A percentile compares a stretch with the other conserved stretches of the same genome.
phyloP scores from a whole-genome alignment of 2,329 filamentous ascomycete genomes.

The Pseudogymnoascus sp. region DNA sequence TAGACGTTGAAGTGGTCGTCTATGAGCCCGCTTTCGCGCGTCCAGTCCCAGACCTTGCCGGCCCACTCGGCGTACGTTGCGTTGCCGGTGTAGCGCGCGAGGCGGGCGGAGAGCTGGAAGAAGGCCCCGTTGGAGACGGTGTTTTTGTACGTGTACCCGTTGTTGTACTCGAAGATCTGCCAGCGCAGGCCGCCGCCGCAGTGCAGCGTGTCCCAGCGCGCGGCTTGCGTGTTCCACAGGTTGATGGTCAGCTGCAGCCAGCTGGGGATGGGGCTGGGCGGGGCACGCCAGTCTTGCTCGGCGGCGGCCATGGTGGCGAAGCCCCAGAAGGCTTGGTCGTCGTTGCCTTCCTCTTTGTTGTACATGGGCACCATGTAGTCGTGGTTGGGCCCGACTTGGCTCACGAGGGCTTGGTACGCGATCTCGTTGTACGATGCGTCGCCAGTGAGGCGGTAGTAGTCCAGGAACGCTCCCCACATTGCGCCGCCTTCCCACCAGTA shows the following conservation, averaged over 20 bases:
- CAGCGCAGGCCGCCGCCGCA: slow-evolving; percentile 70
- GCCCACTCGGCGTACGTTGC: slow-evolving; percentile 61
- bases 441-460: slow-evolving; percentile 60
- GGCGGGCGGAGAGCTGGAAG: slow-evolving; percentile 70
- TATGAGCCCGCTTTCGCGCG: slow-evolving; percentile 47
- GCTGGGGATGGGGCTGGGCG: slow-evolving; percentile 38
- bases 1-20: slow-evolving; percentile 46
- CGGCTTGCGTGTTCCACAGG: slow-evolving; percentile 62
- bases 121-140: slow-evolving; percentile 73
- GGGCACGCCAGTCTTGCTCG: slow-evolving; percentile 58
- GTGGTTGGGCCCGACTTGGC: slow-evolving; percentile 49
- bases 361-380: slow-evolving; percentile 54
- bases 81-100: slow-evolving; percentile 63
- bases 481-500: slow-evolving; percentile 55
- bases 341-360: slow-evolving; percentile 58
- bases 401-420: slow-evolving; percentile 50
- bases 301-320: slow-evolving; percentile 60
- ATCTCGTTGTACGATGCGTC: slow-evolving; percentile 54
- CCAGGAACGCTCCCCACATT: slow-evolving; percentile 58
- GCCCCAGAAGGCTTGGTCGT: slow-evolving; percentile 69
- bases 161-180: slow-evolving; percentile 74
- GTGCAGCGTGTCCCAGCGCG: slow-evolving; percentile 59
- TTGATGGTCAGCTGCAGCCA: slow-evolving; percentile 63
- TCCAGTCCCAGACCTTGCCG: slow-evolving; percentile 59
- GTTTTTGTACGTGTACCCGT: slow-evolving; percentile 78